These are phyloP conservation scores for Clarireedia paspali DNA, from an alignment of 2,329 filamentous ascomycete species.

Conservation along the genomic window DNA sequence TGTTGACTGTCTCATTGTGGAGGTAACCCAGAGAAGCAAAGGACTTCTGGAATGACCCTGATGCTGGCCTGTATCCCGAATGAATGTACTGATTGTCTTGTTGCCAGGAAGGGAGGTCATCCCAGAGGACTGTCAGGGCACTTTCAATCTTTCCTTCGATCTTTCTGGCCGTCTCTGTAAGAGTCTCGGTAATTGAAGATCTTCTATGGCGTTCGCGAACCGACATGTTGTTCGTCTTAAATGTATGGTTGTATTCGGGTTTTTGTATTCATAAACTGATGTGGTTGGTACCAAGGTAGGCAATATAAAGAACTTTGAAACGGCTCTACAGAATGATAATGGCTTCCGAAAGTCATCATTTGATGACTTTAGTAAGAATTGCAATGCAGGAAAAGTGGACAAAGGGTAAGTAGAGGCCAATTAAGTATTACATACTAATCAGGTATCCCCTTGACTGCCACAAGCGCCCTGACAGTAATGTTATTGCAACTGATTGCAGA, in stretches of 20 bases:
- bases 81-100: slow-evolving; percentile 64
- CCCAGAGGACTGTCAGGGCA: slow-evolving; percentile 39
- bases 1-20: slow-evolving; percentile 60
- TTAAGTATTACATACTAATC: too few species aligned
- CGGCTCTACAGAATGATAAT: too few species aligned
- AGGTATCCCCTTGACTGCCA: too few species aligned
- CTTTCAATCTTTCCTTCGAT: slow-evolving; percentile 31
- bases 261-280: too few species aligned
- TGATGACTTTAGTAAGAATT: too few species aligned
- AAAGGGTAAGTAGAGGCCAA: too few species aligned
- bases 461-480: too few species aligned
- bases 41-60: slow-evolving; percentile 52
- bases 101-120: slow-evolving; percentile 44
- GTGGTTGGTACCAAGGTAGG: background rate
- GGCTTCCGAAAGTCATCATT: too few species aligned
- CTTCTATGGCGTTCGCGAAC: slow-evolving; percentile 24
- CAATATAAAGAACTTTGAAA: background rate
- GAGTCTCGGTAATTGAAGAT: slow-evolving; percentile 17
- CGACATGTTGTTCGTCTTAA: slow-evolving; percentile 16
- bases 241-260: too few species aligned
- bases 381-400: too few species aligned
- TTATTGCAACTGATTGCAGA: background rate
- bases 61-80: slow-evolving; percentile 56
- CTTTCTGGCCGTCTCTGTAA: slow-evolving; percentile 18
- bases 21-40: slow-evolving; percentile 52